Evolutionary conservation across 2,329 filamentous ascomycete species (phyloP), one percentile per base, ranked within the genome.

Genomic region (Neofusicoccum laricinum): DNA sequence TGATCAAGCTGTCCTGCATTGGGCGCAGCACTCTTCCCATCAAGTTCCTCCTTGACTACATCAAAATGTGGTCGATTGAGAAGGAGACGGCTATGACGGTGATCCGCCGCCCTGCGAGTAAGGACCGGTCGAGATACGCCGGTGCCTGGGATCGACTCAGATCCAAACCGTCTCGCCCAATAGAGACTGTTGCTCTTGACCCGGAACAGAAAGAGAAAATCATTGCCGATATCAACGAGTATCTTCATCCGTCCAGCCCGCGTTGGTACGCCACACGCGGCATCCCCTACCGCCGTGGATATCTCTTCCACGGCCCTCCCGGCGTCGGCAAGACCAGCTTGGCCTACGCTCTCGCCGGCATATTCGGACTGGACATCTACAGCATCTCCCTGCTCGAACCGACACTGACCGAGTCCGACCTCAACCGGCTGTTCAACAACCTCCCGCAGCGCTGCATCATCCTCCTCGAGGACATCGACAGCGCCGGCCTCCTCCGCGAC

Each of bases 211-310:
- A 93, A 75, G 78, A 83, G 1, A 81, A 82, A 36, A 81, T 94
- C 3, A 77, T 93, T 10, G 79, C 80, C 30, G 91, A 95, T 69
- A 88, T 94, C 70, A 90, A 91, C 68, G 90, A 93, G 69, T 94
- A 92, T 67, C 80, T 95, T 0, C 86, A 92, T 62, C 90, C 90
- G 0, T 79, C 82, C 0, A 91, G 87, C 0, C 85, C 87, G 1
- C 82, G 87, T n/a, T 96, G 92, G 91, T 96, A 97, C 73, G 84
- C 88, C 0, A 90, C 91, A 68, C 85, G 92, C 6, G 92, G 92
- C 0, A 94, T 96, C 34, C 92, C 93, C 0, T 96, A 96, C 73
- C 86, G 92, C 14, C 84, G 92, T 4, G 93, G 92, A 0, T 95
- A 93, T 71, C 84, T 95, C 0, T 85, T 95, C 8, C 82, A 92